Base-by-base conservation (phyloP, 148 eudicot species). In the Euryodendron excelsum region DNA sequence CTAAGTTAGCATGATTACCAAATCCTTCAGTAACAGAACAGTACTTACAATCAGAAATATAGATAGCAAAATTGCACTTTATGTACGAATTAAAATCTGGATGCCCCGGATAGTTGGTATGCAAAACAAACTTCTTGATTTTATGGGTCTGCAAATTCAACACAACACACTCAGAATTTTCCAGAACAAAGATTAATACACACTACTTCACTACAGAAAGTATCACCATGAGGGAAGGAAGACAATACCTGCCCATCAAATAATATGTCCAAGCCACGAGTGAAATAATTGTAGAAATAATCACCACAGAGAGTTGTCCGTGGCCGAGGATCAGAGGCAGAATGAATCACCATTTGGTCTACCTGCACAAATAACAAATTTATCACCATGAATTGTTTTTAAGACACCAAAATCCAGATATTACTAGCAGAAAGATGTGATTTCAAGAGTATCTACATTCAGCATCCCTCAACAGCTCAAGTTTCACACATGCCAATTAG, bases 281-380 rank as follows among this genome's bases (percentile, higher is more conserved):
- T 87, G 74, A 91, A 96, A 75, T 89, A 96, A 80, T 96, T 96
- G 70, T 93, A 96, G 79, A 96, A 96, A 80, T 96, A 96, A 85
- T 96, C 99, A 76, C 97, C 98, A 84, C 99, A 93, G 25, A 93
- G 92, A 45, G 99, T 96, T 39, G 92, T 90, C 77, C 88, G 81
- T 66, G 99, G 98, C 37, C 93, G 85, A 62, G 91, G 93, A 86
- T 96, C 97, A 17, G 95, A 90, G 53, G 93, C 94, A 23, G 98
- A 96, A 87, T 96, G 99, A 75, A 96, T 96, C 61, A 93, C 97
- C 99, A 96, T 96, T 84, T 96, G 99, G 74, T 96, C 99, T 67
- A 96, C 98, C 99, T 96, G 88, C 73, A n/a, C 55, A 69, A 75
- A 31, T 23, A 34, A 76, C 18, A 48, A 53, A 27, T 45, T 61